Evolutionary conservation across 2,329 filamentous ascomycete genomes (phyloP).

Genomic region (Colletotrichum agaves): DNA sequence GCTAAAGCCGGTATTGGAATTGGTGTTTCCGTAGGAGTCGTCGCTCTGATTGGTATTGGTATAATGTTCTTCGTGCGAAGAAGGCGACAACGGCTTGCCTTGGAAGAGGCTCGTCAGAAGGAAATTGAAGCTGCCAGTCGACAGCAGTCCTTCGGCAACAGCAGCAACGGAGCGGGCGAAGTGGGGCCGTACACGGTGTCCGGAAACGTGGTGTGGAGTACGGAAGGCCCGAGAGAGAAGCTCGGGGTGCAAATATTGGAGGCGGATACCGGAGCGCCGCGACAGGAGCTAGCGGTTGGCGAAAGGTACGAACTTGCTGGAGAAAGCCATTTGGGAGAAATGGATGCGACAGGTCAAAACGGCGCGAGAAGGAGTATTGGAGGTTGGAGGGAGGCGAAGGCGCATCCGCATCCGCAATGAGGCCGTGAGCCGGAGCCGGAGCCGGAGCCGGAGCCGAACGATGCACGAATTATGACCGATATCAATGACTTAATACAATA

Average conservation of each 20-base stretch:
- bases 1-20: constrained; percentile 67
- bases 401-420: neutral
- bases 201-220: neutral
- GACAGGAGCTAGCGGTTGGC: constrained; percentile 43
- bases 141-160: constrained; percentile 39
- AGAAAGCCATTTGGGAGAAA: constrained; percentile 44
- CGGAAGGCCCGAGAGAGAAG: constrained; percentile 26
- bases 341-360: constrained; percentile 32
- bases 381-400: constrained; percentile 26
- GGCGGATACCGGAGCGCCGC: constrained; percentile 37
- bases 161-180: constrained; percentile 39
- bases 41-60: constrained; percentile 54
- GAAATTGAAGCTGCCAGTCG: constrained; percentile 44
- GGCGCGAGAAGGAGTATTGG: constrained; percentile 28
- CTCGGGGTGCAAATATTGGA: constrained; percentile 33
- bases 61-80: constrained; percentile 60
- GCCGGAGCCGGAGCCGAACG: neutral
- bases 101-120: constrained; percentile 22
- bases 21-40: constrained; percentile 59
- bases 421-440: neutral
- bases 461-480: constrained; percentile 16
- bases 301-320: constrained; percentile 49
- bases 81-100: constrained; percentile 47
- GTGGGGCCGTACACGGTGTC: constrained; percentile 29
- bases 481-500: neutral